Percentiles rank a stretch among this genome's conserved stretches.
Conservation (phyloP, 371 early-diverging fungal genomes). For the Capillidium heterosporum region DNA sequence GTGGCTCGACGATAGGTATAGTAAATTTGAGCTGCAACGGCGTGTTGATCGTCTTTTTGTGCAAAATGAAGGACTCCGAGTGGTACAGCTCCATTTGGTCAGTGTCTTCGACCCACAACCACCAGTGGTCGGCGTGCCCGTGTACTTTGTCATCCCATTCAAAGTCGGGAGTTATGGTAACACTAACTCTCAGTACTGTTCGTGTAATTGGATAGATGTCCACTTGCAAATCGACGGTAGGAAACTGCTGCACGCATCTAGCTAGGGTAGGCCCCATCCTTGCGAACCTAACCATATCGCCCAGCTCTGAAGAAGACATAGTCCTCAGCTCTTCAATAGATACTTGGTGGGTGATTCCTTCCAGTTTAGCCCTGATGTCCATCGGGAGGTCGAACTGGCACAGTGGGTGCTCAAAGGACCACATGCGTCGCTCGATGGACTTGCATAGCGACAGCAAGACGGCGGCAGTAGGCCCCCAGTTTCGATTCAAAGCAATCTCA, state of each 20-base stretch:
- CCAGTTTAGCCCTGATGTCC: constrained; percentile 59
- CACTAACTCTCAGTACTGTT: constrained; percentile 63
- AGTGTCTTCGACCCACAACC: constrained; percentile 86
- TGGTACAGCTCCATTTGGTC: constrained; percentile 33
- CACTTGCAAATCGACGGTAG: constrained; percentile 55
- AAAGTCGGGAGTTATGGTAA: constrained; percentile 69
- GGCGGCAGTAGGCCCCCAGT: constrained; percentile 73
- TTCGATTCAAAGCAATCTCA: constrained; percentile 77
- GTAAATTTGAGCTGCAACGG: constrained; percentile 56
- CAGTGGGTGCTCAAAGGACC: constrained; percentile 89
- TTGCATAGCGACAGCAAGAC: constrained; percentile 71
- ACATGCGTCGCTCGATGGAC: constrained; percentile 78
- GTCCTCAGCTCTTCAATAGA: constrained; percentile 62
- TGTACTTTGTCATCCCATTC: constrained; percentile 82
- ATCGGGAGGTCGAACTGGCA: constrained; percentile 62
- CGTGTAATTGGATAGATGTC: constrained; percentile 78
- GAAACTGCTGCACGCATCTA: constrained; percentile 66
- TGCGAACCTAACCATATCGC: constrained; percentile 60
- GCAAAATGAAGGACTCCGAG: constrained; percentile 28
- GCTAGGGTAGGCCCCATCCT: constrained; percentile 59
- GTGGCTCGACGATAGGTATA: constrained; percentile 70
- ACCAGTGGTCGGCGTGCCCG: constrained; percentile 76
- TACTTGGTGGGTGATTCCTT: constrained; percentile 29
- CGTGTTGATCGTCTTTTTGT: constrained; percentile 25
- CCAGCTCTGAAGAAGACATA: constrained; percentile 68